Percentiles rank a stretch among this genome's conserved stretches.
Conservation (phyloP, 2,329 filamentous ascomycete species). For the Claviceps arundinis region DNA sequence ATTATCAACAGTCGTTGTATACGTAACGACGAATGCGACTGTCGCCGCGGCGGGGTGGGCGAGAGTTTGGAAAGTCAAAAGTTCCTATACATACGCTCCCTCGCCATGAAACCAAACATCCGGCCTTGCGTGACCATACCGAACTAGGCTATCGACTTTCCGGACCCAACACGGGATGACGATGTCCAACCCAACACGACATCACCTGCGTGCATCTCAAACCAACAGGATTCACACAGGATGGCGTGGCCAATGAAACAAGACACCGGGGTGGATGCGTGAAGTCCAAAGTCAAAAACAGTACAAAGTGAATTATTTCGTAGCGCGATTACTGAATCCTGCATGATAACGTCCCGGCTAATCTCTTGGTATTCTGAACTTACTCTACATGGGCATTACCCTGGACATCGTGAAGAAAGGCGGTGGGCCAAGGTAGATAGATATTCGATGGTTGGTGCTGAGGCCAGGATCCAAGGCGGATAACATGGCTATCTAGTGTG, state of each 20-base stretch:
- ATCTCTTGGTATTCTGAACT: constrained; percentile 16
- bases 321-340: constrained; percentile 17
- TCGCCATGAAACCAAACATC: no score
- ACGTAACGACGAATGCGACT: no score
- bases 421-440: background rate
- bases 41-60: no score
- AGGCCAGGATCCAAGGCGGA: background rate
- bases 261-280: background rate
- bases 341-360: constrained; percentile 10
- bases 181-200: no score
- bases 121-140: no score
- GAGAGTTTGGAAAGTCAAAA: no score
- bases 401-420: constrained; percentile 7
- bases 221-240: background rate
- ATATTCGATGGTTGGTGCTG: constrained; percentile 1
- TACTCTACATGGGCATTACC: constrained; percentile 19
- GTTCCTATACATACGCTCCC: no score
- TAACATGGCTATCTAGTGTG: background rate
- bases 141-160: no score
- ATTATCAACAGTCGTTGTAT: no score
- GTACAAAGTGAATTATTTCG: constrained; percentile 7
- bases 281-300: background rate
- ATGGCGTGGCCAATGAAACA: background rate
- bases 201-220: no score
- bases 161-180: no score